phyloP scores from a whole-genome alignment of 148 eudicot genomes.

The Heliamphora exappendiculata region DNA sequence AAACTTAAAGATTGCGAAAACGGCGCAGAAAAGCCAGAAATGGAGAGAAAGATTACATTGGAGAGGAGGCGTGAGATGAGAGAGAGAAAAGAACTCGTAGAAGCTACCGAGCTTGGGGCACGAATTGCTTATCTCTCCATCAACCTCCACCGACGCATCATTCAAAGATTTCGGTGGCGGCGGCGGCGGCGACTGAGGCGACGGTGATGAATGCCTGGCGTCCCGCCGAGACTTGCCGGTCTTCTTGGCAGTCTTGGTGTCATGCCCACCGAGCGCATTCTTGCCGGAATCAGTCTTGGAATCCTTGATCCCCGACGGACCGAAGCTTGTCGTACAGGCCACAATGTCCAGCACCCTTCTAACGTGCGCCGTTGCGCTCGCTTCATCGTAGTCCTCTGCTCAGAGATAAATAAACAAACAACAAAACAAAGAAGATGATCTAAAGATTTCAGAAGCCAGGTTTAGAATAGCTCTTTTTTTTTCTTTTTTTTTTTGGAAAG shows the following conservation, averaged over 20 bases:
- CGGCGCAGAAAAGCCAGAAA: neutral
- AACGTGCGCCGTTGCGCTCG: constrained; percentile 76
- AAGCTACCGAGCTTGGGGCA: constrained; percentile 89
- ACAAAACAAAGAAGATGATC: no score
- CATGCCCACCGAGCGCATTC: constrained; percentile 37
- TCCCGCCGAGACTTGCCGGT: constrained; percentile 32
- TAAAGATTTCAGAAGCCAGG: no score
- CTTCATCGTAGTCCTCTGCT: constrained; percentile 83
- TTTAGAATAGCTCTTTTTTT: no score
- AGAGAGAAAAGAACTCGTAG: constrained; percentile 91
- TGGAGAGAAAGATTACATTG: constrained; percentile 53
- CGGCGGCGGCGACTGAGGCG: constrained; percentile 21
- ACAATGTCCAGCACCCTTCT: constrained; percentile 82
- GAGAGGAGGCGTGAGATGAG: constrained; percentile 88
- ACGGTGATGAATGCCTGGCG: constrained; percentile 18
- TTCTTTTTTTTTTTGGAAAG: no score
- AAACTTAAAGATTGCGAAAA: no score
- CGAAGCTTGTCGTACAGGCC: constrained; percentile 89
- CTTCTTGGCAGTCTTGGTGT: constrained; percentile 34
- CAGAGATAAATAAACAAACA: neutral
- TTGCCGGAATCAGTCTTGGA: constrained; percentile 33
- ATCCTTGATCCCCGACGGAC: constrained; percentile 46
- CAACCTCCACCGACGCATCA: constrained; percentile 66
- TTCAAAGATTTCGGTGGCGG: constrained; percentile 24
- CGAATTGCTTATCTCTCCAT: constrained; percentile 72